These are phyloP conservation scores for Scedosporium minutisporum DNA, from an alignment of 2,329 filamentous ascomycete genomes.

Conservation along the genomic window DNA sequence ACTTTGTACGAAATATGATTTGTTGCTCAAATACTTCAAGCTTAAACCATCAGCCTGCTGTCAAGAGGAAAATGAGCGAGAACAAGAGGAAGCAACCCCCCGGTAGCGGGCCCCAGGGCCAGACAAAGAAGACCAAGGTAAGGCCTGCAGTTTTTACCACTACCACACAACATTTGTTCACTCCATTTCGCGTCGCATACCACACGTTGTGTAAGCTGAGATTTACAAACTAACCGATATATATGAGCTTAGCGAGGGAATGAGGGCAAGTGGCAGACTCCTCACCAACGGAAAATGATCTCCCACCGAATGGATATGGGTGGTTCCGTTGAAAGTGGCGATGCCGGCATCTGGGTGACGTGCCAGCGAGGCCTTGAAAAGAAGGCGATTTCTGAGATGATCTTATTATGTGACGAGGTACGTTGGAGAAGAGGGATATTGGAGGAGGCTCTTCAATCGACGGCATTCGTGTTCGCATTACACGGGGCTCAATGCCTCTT, in stretches of 20 bases:
- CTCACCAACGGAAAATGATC: constrained; percentile 44
- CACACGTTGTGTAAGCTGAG: background rate
- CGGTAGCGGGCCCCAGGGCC: constrained; percentile 15
- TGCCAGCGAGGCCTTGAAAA: constrained; percentile 63
- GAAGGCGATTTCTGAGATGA: constrained; percentile 59
- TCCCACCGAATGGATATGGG: constrained; percentile 30
- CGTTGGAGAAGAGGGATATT: constrained; percentile 11
- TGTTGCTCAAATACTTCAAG: too few species aligned
- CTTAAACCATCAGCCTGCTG: too few species aligned
- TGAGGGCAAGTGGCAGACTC: constrained; percentile 51
- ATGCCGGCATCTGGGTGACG: constrained; percentile 69
- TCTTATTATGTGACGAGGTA: constrained; percentile 57
- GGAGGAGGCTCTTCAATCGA: background rate
- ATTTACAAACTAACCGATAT: background rate
- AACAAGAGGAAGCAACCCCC: constrained; percentile 14
- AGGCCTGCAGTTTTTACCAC: background rate
- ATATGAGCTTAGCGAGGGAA: constrained; percentile 34
- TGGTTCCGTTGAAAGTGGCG: constrained; percentile 51
- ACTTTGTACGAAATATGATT: too few species aligned
- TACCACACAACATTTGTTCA: background rate
- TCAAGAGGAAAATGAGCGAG: background rate
- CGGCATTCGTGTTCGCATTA: background rate
- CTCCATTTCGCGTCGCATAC: too few species aligned
- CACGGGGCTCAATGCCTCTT: background rate
- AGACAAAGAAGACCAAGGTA: constrained; percentile 33